Evolutionary conservation across 2,329 filamentous ascomycete genomes (phyloP), one percentile per base, ranked within the genome.

Genomic region (Sporothrix sp.): DNA sequence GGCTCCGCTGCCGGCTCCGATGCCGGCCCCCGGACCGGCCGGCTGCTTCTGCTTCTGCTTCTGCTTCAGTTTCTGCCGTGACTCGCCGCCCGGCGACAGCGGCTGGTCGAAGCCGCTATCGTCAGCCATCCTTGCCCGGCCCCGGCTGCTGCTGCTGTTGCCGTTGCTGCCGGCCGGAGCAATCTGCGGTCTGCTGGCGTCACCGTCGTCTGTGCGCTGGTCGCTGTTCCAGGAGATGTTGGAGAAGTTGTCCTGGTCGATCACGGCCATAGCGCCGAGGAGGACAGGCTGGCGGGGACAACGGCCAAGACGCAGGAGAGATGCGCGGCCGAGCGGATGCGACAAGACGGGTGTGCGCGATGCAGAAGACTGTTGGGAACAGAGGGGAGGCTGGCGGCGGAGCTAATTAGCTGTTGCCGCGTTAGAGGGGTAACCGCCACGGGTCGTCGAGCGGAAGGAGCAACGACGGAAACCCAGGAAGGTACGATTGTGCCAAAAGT

Each of bases 161-260:
- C 25, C 25, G 25, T 28, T 28, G 25, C 25, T 28, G 25, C 25
- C 25, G 25, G 25, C 25, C 25, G 25, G 10, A 10, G 25, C 6
- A 6, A 6, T 28, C n/a, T 18, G 66, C 61, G 68, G 71, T 67
- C 66, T 74, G 63, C 63, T 63, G 60, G 67, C 65, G 8, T 65
- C 66, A 7, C 59, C 64, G 53, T 71, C 68, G 52, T 71, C 71
- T 16, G 37, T 36, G 33, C 37, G 52, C 39, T 77, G 74, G 53
- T 84, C 81, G 63, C 79, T 82, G 58, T 78, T 74, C 87, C 87
- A 94, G 52, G 84, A 84, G 56, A 91, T 81, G 63, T 79, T 86
- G 63, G 87, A 85, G 67, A 93, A 93, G 68, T 85, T 84, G 67
- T 87, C 84, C 61, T 74, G 70, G 60, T 76, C 73, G 57, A 73